These are phyloP conservation scores for Venustampulla echinocandica DNA, from an alignment of 495 filamentous ascomycete species.

Conservation along the genomic window DNA sequence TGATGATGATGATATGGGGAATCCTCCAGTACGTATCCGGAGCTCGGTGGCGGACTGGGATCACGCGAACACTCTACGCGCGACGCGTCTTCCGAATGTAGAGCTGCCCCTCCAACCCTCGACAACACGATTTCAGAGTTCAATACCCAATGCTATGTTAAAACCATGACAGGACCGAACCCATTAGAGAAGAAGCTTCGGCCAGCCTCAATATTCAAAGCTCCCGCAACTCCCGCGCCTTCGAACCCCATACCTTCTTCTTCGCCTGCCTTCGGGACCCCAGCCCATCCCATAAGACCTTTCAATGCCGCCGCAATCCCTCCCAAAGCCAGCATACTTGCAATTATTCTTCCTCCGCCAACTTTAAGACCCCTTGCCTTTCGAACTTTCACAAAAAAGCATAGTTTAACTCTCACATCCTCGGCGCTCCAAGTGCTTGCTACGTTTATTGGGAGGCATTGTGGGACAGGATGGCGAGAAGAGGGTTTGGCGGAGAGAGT, in stretches of 20 bases:
- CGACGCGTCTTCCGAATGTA: constrained; percentile 10
- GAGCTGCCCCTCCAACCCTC: not conserved
- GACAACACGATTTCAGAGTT: not conserved
- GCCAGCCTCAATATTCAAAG: constrained; percentile 21
- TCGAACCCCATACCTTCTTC: constrained; percentile 61
- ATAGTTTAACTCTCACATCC: constrained; percentile 88
- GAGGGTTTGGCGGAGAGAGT: constrained; percentile 88
- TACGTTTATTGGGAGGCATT: constrained; percentile 82
- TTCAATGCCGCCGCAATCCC: constrained; percentile 40
- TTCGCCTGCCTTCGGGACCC: constrained; percentile 81
- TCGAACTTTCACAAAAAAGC: constrained; percentile 93
- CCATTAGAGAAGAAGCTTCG: constrained; percentile 18
- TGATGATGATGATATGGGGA: too few species aligned
- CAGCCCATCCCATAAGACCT: constrained; percentile 61
- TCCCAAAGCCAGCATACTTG: constrained; percentile 63
- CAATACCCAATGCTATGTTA: too few species aligned
- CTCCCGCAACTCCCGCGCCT: constrained; percentile 23
- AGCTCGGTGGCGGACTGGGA: constrained; percentile 3
- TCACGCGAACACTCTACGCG: not conserved
- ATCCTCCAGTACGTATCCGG: too few species aligned
- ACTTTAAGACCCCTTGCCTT: constrained; percentile 88
- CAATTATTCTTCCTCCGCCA: constrained; percentile 78
- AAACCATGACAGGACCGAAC: too few species aligned
- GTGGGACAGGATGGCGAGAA: constrained; percentile 93
- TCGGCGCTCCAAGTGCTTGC: constrained; percentile 77